These are phyloP conservation scores for Daldinia sp. DNA, from an alignment of 2,329 filamentous ascomycete genomes.

Conservation along the genomic window DNA sequence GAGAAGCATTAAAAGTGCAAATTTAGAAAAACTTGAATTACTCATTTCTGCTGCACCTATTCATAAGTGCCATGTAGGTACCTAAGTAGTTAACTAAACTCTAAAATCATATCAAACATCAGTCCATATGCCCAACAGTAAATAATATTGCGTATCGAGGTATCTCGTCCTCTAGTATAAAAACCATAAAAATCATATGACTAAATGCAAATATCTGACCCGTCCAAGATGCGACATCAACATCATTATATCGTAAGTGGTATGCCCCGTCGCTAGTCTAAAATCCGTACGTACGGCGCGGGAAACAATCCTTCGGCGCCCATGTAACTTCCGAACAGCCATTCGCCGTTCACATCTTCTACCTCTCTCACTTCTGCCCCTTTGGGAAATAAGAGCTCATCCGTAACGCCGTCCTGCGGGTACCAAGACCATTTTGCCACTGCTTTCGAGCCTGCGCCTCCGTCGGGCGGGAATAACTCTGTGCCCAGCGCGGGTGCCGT, in stretches of 20 bases:
- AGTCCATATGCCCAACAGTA: not conserved
- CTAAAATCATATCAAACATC: not conserved
- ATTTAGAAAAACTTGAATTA: not conserved
- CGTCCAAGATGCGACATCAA: not conserved
- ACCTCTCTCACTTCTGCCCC: slow-evolving; percentile 86
- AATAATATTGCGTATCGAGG: slow-evolving; percentile 3
- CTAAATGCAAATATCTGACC: slow-evolving; percentile 7
- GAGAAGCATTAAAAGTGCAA: not conserved
- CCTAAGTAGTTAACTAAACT: not conserved
- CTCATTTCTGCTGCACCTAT: not conserved
- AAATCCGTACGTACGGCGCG: slow-evolving; percentile 75
- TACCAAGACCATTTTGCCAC: slow-evolving; percentile 83
- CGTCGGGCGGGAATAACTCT: slow-evolving; percentile 76
- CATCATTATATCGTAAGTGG: slow-evolving; percentile 5
- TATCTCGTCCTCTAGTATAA: slow-evolving; percentile 7
- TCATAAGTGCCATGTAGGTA: slow-evolving; percentile 1
- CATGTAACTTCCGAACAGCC: slow-evolving; percentile 89
- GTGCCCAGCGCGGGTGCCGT: slow-evolving; percentile 54
- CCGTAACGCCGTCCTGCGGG: slow-evolving; percentile 70
- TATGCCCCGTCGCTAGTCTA: slow-evolving; percentile 45
- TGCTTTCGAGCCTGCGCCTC: slow-evolving; percentile 74
- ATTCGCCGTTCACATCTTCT: slow-evolving; percentile 90
- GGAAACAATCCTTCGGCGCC: slow-evolving; percentile 84
- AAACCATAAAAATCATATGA: not conserved
- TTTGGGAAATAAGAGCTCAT: slow-evolving; percentile 87